phyloP scores from a whole-genome alignment of 257 asterid species.

The Coffea eugenioides region DNA sequence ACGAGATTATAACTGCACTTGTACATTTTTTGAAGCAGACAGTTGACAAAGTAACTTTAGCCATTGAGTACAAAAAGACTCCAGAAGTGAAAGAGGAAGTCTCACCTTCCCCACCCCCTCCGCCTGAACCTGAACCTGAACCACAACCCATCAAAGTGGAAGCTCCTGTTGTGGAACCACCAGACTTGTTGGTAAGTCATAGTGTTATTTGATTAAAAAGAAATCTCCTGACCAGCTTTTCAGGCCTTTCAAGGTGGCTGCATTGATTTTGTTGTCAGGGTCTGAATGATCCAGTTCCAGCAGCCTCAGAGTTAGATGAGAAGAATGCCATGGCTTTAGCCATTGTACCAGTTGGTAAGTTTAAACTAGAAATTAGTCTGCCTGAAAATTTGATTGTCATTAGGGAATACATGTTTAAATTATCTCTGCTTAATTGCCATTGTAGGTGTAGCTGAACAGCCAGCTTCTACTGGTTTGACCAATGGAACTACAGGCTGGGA shows the following conservation, averaged over 20 bases:
- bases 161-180: constrained; percentile 51
- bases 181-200: constrained; percentile 70
- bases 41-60: constrained; percentile 57
- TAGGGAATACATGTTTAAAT: neutral
- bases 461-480: constrained; percentile 42
- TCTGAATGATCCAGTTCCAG: constrained; percentile 65
- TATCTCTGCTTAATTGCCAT: constrained; percentile 10
- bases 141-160: constrained; percentile 60
- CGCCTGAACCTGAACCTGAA: constrained; percentile 40
- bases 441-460: constrained; percentile 51
- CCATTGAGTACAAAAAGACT: constrained; percentile 72
- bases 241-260: constrained; percentile 10
- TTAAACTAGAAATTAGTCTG: neutral
- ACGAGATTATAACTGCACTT: neutral
- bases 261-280: constrained; percentile 46
- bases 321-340: constrained; percentile 92
- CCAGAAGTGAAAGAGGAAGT: constrained; percentile 61
- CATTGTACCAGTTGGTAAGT: constrained; percentile 82
- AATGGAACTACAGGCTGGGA: constrained; percentile 93
- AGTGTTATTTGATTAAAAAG: constrained; percentile 1
- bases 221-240: neutral
- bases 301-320: constrained; percentile 77
- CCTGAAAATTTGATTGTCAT: neutral
- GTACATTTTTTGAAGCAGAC: constrained; percentile 10
- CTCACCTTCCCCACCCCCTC: constrained; percentile 47